Percentiles rank a stretch among this genome's conserved stretches.
Evolutionary conservation across 371 early-diverging fungal genomes (phyloP).

Genomic region (Amoeboaphelidium protococcarum): DNA sequence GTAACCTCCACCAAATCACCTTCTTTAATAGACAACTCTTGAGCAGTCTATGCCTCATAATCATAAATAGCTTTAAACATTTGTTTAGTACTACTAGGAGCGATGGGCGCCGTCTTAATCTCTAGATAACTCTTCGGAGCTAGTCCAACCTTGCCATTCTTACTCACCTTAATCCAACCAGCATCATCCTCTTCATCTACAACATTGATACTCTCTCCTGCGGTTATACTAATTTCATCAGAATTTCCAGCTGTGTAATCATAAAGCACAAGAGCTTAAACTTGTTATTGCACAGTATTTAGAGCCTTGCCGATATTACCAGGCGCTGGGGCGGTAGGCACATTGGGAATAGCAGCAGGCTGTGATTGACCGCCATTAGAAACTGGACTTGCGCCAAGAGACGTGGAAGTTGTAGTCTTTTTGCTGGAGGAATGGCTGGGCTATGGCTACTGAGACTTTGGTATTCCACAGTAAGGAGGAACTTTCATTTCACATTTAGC

Average conservation of each 20-base stretch:
- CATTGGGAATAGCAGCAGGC: slow-evolving; percentile 7
- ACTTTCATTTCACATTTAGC: slow-evolving; percentile 64
- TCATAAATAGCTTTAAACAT: slow-evolving; percentile 27
- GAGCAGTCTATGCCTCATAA: slow-evolving; percentile 18
- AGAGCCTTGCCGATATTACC: no score
- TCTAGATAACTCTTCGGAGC: background rate
- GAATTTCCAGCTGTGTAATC: background rate
- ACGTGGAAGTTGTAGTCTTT: no score
- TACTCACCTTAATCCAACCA: background rate
- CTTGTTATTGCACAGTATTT: no score
- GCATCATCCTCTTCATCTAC: background rate
- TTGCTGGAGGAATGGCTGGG: no score
- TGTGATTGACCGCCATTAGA: slow-evolving; percentile 15
- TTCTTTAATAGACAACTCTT: slow-evolving; percentile 14
- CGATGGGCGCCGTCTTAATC: no score
- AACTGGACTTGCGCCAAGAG: no score
- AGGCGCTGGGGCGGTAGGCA: slow-evolving; percentile 9
- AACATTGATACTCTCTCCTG: background rate
- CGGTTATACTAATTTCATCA: background rate
- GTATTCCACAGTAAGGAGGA: slow-evolving; percentile 34
- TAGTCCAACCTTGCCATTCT: background rate
- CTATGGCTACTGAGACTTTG: slow-evolving; percentile 25
- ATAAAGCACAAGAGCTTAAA: no score
- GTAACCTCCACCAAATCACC: slow-evolving; percentile 21
- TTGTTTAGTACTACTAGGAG: no score